Evolutionary conservation across 441 rosid genomes (phyloP).

Genomic region (Adansonia grandidieri): DNA sequence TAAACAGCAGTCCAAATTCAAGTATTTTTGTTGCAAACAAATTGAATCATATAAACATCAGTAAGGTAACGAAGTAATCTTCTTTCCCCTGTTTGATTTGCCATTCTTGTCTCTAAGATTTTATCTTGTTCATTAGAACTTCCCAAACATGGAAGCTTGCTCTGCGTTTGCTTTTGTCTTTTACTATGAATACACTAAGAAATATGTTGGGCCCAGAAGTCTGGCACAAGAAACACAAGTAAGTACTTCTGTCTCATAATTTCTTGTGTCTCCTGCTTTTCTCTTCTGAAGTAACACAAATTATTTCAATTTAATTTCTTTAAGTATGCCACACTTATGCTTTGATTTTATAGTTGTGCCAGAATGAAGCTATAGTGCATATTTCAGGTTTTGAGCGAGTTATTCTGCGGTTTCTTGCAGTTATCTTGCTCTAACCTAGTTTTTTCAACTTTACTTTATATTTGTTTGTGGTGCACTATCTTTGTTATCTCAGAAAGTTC

Average conservation of each 20-base stretch:
- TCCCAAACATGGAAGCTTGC: conserved; percentile 69
- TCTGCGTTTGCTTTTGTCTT: conserved; percentile 66
- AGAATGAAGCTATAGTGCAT: not conserved
- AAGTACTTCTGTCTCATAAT: conserved; percentile 37
- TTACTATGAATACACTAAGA: conserved; percentile 48
- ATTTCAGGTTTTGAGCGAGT: not conserved
- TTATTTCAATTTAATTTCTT: conserved; percentile 22
- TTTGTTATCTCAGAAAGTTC: conserved; percentile 11
- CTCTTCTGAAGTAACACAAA: conserved; percentile 17
- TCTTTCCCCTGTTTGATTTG: conserved; percentile 5
- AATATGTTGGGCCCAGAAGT: conserved; percentile 48
- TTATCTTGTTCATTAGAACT: conserved; percentile 52
- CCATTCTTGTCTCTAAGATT: conserved; percentile 32
- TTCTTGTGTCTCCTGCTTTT: conserved; percentile 10
- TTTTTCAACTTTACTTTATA: conserved; percentile 38
- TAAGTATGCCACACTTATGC: not conserved
- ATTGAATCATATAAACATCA: conserved; percentile 46
- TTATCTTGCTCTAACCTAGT: conserved; percentile 8
- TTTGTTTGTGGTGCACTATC: not conserved
- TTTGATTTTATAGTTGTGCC: conserved; percentile 14
- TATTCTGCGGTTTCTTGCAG: conserved; percentile 21
- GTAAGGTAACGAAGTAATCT: conserved; percentile 52
- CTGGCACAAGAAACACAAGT: conserved; percentile 82
- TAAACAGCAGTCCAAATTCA: conserved; percentile 47
- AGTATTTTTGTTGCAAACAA: conserved; percentile 54